A percentile compares a stretch with the other conserved stretches of the same genome.
phyloP scores from a whole-genome alignment of 345 rosid species.

The Passiflora organensis region DNA sequence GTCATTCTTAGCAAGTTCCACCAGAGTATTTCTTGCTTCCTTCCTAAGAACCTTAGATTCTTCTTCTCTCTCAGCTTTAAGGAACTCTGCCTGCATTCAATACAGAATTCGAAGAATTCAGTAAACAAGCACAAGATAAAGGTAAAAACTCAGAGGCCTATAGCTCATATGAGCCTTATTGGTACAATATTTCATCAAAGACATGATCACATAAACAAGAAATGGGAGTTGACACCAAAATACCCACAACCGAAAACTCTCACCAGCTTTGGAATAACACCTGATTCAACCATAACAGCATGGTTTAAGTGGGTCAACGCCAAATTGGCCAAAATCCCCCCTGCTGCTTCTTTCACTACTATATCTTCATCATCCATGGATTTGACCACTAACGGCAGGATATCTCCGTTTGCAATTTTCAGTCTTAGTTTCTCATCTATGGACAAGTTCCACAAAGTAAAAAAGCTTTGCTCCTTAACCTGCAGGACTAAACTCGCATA shows the following conservation, averaged over 20 bases:
- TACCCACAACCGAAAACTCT: constrained; percentile 20
- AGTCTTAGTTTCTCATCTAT: constrained; percentile 62
- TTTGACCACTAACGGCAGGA: constrained; percentile 51
- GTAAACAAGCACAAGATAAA: too few species aligned
- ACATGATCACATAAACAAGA: too few species aligned
- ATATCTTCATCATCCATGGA: constrained; percentile 62
- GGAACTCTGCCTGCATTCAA: constrained; percentile 46
- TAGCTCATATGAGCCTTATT: neutral
- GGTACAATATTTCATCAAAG: neutral
- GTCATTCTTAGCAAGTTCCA: constrained; percentile 75
- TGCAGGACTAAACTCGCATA: constrained; percentile 30
- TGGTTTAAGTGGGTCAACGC: constrained; percentile 56
- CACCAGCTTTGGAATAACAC: constrained; percentile 75
- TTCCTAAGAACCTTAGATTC: constrained; percentile 51
- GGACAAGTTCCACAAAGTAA: constrained; percentile 79
- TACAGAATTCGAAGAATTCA: too few species aligned
- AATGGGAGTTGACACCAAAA: too few species aligned
- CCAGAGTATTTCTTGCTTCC: constrained; percentile 69
- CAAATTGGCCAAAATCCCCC: constrained; percentile 79
- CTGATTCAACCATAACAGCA: constrained; percentile 63
- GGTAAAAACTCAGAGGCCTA: too few species aligned
- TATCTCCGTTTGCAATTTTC: constrained; percentile 53
- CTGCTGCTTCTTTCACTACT: constrained; percentile 71
- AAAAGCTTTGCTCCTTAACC: constrained; percentile 78
- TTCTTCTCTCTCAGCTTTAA: constrained; percentile 41